Conservation (phyloP, 176 grass and related monocot genomes). For the Oryza longistaminata region DNA sequence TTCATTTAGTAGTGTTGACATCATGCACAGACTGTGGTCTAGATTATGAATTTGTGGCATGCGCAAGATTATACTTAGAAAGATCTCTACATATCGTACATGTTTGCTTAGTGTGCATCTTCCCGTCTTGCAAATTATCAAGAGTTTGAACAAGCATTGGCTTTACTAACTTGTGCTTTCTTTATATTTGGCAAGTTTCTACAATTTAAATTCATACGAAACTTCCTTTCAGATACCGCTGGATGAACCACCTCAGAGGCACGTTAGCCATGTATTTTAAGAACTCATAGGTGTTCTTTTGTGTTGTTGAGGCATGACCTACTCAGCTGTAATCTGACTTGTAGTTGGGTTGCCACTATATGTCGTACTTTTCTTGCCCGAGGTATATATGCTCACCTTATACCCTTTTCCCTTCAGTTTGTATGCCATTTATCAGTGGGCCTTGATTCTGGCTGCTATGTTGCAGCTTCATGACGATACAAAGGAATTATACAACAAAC, state of each 20-base stretch:
- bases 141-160: background rate
- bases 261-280: constrained; percentile 48
- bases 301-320: background rate
- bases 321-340: background rate
- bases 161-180: background rate
- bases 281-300: background rate
- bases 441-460: background rate
- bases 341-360: background rate
- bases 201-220: constrained; percentile 17
- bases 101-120: background rate
- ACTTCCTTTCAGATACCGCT: constrained; percentile 45
- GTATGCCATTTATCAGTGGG: background rate
- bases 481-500: background rate
- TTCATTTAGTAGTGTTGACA: background rate
- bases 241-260: constrained; percentile 48
- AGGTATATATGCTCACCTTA: constrained; percentile 12
- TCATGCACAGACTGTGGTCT: background rate
- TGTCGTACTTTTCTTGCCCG: background rate
- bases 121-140: background rate
- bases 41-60: background rate
- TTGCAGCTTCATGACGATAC: constrained; percentile 1
- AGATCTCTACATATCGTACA: background rate
- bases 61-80: background rate
- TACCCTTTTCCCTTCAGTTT: background rate
- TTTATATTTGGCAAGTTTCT: background rate